Evolutionary conservation across 2,329 filamentous ascomycete genomes (phyloP), one percentile per base, ranked within the genome.

Genomic region (Alternaria sp.): DNA sequence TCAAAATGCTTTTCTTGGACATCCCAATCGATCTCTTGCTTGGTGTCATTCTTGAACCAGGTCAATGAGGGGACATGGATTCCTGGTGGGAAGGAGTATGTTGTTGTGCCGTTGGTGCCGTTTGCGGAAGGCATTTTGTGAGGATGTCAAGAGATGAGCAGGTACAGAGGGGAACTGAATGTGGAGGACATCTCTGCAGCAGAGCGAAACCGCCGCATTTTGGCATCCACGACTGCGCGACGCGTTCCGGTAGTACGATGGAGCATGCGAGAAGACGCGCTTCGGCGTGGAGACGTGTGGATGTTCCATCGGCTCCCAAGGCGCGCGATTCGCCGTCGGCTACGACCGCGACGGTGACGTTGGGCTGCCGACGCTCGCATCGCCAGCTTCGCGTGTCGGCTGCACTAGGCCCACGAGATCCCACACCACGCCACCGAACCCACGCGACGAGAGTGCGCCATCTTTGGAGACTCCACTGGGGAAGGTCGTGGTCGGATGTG

Each of bases 61-160:
- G 86, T 88, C 69, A 88, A 73, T 19, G 81, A 83, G 1, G 86
- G 86, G n/a, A 85, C 86, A 65, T 88, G 86, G 51, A 88, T 85
- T 5, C 86, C 86, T 1, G 82, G 81, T 28, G 85, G 83, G 66
- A 81, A 84, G 6, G 81, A 71, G 61, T 74, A 76, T 68, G 76
- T 77, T 40, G 71, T 63, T 59, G 69, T 56, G 17, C 75, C 71
- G 64, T 65, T 68, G 50, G 69, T 70, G 62, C 70, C 68, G 57
- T 70, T 77, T 59, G 74, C 73, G 17, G 76, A 78, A 67, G 74
- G 72, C 75, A 77, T 77, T 32, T 50, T 69, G 64, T 45, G 13
- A 46, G 26, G 25, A 11, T 54, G n/a, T 32, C 28, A 15, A n/a
- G 54, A 40, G 25, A 40, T 26, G 46, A 50, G 43, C 30, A 44